These are phyloP conservation scores for Obelidium mucronatum DNA, from an alignment of 192 early-diverging fungal genomes.

Conservation along the genomic window DNA sequence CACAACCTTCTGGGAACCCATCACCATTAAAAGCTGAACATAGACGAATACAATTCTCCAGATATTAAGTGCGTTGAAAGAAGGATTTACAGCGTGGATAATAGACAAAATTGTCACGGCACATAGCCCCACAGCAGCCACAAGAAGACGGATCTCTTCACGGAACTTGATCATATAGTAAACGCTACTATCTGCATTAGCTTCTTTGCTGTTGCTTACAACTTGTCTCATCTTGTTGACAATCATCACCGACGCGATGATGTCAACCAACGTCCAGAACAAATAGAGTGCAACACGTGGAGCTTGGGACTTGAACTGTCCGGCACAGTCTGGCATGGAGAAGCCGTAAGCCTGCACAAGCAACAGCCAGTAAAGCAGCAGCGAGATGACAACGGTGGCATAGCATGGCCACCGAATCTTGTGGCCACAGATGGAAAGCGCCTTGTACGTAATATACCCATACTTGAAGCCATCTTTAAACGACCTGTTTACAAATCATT, in stretches of 20 bases:
- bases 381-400: background rate
- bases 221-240: slow-evolving; percentile 6
- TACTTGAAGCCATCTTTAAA: slow-evolving; percentile 15
- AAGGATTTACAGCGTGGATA: background rate
- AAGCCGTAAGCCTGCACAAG: slow-evolving; percentile 12
- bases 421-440: background rate
- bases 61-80: slow-evolving; percentile 6
- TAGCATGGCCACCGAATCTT: background rate
- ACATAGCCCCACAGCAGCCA: slow-evolving; percentile 1
- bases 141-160: slow-evolving; percentile 16
- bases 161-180: slow-evolving; percentile 8
- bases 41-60: slow-evolving; percentile 31
- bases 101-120: slow-evolving; percentile 8
- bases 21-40: slow-evolving; percentile 18
- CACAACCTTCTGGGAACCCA: slow-evolving; percentile 24
- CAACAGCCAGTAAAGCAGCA: slow-evolving; percentile 14
- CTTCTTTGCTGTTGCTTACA: background rate
- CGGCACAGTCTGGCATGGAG: background rate
- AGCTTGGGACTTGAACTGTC: background rate
- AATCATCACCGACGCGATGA: slow-evolving; percentile 4
- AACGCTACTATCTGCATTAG: background rate
- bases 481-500: no score
- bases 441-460: slow-evolving; percentile 26
- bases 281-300: slow-evolving; percentile 2
- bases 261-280: slow-evolving; percentile 20